Evolutionary conservation across 257 asterid genomes (phyloP), one percentile per base, ranked within the genome.

Genomic region (Penstemon newberryi): DNA sequence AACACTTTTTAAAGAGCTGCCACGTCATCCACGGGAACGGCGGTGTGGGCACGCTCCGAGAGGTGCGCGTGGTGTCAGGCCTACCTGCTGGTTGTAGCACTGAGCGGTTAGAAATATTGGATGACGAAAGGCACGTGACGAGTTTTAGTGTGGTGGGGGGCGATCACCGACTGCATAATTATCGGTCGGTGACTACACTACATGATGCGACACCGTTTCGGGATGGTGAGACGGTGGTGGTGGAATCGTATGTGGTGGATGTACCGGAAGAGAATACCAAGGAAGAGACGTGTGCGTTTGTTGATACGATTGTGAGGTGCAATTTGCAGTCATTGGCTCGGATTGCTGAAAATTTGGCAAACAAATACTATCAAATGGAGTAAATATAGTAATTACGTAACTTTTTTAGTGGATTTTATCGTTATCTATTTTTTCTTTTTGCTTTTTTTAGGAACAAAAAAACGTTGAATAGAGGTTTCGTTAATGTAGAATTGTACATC

Each of bases 1-100:
- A 92, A 62, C 97, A 90, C 85, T 92, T 92, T 82, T 83, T 92
- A 84, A 92, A 92, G 84, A 82, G 91, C 75, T 90, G 97, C 76
- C 59, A 52, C 0, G 79, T 92, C 74, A 66, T 88, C 66, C 60
- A 58, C 56, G 97, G 95, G 5, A 89, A 81, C 53, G 95, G 96
- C 37, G 74, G 73, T 59, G 94, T 90, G 36, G 97, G 97, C 8
- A 79, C 85, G 0, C 85, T 91, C 53, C 75, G 97, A 60, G 96
- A 88, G 83, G 97, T 91, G 45, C 77, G 68, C 19, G 96, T 91
- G 53, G 84, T 88, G 3, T 91, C 97, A 3, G 97, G 97, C 1
- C 78, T 91, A 0, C 97, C 97, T 33, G 97, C 96, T 6, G 88
- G 44, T 45, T 73, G 58, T 18, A 88, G 96, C 82, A 91, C 87